Evolutionary conservation across 352 stramenopile genomes (phyloP), one percentile per base, ranked within the genome.

Genomic region (Phytopythium sindhum): DNA sequence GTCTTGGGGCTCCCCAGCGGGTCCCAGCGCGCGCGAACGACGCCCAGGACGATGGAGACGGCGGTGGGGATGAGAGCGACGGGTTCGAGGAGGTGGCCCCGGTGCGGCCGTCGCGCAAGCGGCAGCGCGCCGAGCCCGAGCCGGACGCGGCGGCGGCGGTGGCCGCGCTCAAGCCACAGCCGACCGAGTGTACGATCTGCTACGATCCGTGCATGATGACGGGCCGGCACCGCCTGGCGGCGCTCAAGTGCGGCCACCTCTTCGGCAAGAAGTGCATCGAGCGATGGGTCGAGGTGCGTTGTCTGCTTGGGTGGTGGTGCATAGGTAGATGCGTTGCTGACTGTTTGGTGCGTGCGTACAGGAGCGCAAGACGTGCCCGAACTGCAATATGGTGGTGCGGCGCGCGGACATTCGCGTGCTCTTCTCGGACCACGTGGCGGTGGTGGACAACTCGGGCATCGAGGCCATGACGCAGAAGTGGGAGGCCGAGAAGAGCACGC

Each of bases 251-350:
- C 63, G 84, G 84, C 37, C 84, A 93, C 54, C 66, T 91, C 19
- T 93, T 91, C 57, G 84, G 84, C 28, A 87, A 80, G 51, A 71
- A 80, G 8, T 80, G 73, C 44, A 94, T 94, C 57, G 80, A 93
- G 48, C 78, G 79, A 42, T 93, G 84, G 84, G 68, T 90, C 39
- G 58, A 35, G 47, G 67, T 73, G 45, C 39, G 65, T 68, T 54
- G 6, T 19, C 24, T 35, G 4, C 14, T 28, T 21, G 6, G 42
- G 6, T 10, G 1, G 15, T 29, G 45, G 26, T 39, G 52, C 17
- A 63, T 63, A 28, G 52, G 17, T 2, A 53, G 53, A 53, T 26
- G 28, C 2, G 50, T 66, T 54, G 21, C 60, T 35, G 17, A 37
- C 44, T 28, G 53, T 14, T 44, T 10, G 35, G n/a, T 59, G 28